Percentiles rank a stretch among this genome's conserved stretches.
These are phyloP conservation scores for Hymenoscyphus salicellus DNA, from an alignment of 2,329 filamentous ascomycete genomes.

Conservation along the genomic window DNA sequence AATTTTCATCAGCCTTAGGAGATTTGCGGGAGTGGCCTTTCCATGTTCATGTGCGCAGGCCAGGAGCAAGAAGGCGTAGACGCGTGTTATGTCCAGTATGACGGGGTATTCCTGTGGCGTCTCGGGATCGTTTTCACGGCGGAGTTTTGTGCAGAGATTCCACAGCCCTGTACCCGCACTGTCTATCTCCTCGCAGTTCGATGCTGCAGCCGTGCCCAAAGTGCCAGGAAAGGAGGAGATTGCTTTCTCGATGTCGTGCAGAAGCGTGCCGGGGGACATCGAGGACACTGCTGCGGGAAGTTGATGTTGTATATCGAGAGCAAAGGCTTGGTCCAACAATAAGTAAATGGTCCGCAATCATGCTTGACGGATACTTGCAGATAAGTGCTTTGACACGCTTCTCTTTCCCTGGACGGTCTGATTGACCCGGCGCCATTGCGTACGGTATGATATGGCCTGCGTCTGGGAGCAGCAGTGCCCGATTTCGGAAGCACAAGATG, in stretches of 20 bases:
- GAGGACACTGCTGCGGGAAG: constrained; percentile 22
- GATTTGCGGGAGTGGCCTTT: constrained; percentile 37
- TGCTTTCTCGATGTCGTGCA: constrained; percentile 42
- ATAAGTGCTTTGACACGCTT: constrained; percentile 37
- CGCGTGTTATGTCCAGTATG: constrained; percentile 39
- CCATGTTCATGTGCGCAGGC: constrained; percentile 49
- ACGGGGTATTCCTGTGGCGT: constrained; percentile 22
- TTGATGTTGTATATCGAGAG: constrained; percentile 25
- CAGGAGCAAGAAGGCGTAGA: constrained; percentile 66
- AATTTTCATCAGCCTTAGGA: constrained; percentile 61
- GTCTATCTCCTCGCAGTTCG: constrained; percentile 51
- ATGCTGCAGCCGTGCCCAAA: constrained; percentile 30
- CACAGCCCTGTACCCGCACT: constrained; percentile 57
- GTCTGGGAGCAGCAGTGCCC: neutral
- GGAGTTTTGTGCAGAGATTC: constrained; percentile 61
- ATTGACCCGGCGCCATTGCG: constrained; percentile 23
- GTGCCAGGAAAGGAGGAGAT: constrained; percentile 38
- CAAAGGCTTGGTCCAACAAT: constrained; percentile 25
- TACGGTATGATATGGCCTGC: neutral
- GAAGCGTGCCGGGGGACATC: constrained; percentile 31
- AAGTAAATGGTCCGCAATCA: constrained; percentile 11
- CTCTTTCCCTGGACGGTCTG: constrained; percentile 30
- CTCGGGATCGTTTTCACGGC: constrained; percentile 36
- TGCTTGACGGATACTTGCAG: constrained; percentile 29
- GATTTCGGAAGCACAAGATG: neutral